phyloP scores from a whole-genome alignment of 176 grass and related monocot genomes.

The Aegilops longissima region DNA sequence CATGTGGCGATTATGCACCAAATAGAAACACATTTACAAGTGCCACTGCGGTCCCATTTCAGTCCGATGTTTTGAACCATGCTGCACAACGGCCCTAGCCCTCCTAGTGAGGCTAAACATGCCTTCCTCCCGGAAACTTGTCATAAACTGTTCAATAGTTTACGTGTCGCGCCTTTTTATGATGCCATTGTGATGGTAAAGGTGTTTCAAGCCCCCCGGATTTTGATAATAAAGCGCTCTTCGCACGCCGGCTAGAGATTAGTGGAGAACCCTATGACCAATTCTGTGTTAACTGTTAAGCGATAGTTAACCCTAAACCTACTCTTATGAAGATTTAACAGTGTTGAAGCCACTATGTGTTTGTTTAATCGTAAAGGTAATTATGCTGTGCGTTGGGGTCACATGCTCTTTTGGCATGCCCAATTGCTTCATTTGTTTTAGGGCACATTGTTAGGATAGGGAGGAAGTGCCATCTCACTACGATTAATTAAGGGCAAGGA shows the following conservation, averaged over 20 bases:
- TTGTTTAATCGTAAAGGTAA: slow-evolving; percentile 65
- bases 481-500: slow-evolving; percentile 50
- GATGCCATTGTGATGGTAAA: slow-evolving; percentile 50
- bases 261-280: slow-evolving; percentile 42
- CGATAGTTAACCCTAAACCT: slow-evolving; percentile 40
- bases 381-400: slow-evolving; percentile 63
- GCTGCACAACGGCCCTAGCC: slow-evolving; percentile 24
- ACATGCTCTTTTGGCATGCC: slow-evolving; percentile 62
- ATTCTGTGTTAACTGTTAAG: slow-evolving; percentile 7
- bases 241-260: slow-evolving; percentile 45
- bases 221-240: slow-evolving; percentile 60
- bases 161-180: slow-evolving; percentile 46
- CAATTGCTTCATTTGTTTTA: slow-evolving; percentile 43
- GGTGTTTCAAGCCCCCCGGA: slow-evolving; percentile 39
- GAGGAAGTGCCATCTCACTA: slow-evolving; percentile 34
- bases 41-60: slow-evolving; percentile 37
- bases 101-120: slow-evolving; percentile 22
- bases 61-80: slow-evolving; percentile 38
- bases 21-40: slow-evolving; percentile 29
- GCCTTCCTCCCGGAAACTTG: slow-evolving; percentile 27
- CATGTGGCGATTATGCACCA: slow-evolving; percentile 28
- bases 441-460: slow-evolving; percentile 27
- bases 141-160: slow-evolving; percentile 37
- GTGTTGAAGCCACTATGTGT: slow-evolving; percentile 16
- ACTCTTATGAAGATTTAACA: slow-evolving; percentile 41